Conservation (phyloP, 352 stramenopile genomes). For the Pythium monospermum region DNA sequence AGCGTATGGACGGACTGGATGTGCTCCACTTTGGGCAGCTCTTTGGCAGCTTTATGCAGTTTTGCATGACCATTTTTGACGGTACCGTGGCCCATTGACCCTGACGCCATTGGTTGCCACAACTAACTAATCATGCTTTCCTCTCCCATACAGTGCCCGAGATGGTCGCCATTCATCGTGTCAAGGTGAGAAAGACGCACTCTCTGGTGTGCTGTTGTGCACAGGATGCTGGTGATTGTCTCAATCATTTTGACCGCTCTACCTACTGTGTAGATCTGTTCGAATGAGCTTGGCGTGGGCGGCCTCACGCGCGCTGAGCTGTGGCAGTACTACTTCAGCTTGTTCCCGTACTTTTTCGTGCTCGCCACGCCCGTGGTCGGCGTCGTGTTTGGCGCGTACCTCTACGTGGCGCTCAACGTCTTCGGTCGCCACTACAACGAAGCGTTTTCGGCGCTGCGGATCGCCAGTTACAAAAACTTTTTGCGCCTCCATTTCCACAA, state of each 20-base stretch:
- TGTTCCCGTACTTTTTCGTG: conserved; percentile 88
- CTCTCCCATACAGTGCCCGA: conserved; percentile 50
- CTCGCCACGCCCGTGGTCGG: conserved; percentile 71
- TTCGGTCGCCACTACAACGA: conserved; percentile 89
- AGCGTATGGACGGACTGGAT: conserved; percentile 57
- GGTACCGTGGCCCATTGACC: too few relatives aligned
- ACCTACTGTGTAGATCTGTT: conserved; percentile 45
- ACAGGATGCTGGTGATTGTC: not conserved
- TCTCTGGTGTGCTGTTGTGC: too few relatives aligned
- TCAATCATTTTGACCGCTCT: not conserved
- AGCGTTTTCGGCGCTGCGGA: conserved; percentile 82
- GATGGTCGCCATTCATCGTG: conserved; percentile 72
- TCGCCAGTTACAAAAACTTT: conserved; percentile 89
- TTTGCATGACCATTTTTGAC: conserved; percentile 84
- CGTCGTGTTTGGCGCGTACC: conserved; percentile 79
- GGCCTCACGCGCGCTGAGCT: conserved; percentile 65
- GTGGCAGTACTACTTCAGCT: conserved; percentile 78
- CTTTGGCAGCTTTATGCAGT: conserved; percentile 63
- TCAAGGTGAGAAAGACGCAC: conserved; percentile 34
- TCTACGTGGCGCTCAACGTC: conserved; percentile 83
- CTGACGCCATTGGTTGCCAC: too few relatives aligned
- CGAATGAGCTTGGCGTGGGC: conserved; percentile 32
- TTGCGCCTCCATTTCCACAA: conserved; percentile 72
- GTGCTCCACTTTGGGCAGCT: conserved; percentile 54
- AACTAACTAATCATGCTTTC: not conserved